Base-by-base conservation (phyloP, 768 basidiomycete genomes). In the Suillus alpinus region DNA sequence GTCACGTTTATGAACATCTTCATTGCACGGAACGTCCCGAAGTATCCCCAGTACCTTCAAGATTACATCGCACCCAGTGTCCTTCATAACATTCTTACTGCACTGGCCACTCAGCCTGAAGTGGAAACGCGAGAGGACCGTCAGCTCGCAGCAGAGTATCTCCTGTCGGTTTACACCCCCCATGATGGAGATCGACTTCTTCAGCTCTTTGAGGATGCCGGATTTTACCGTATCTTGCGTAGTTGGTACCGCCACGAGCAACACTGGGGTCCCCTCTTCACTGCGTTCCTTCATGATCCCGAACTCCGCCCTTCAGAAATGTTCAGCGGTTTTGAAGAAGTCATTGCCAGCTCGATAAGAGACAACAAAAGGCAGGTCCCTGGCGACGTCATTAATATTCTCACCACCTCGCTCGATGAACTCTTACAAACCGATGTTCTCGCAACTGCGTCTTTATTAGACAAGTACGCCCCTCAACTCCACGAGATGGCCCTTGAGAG, bases 1-100 rank as follows among this genome's bases (percentile, higher is more conserved):
- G 76, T 78, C 60, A 94, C 92, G 3, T 92, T 99, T 72, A 81
- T 96, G 55, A 87, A 95, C 69, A 98, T 99, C 62, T 99, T 99
- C 75, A 83, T 98, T 59, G 93, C 97, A 4, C 89, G 95, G 61
- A 99, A 98, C 72, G 86, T 97, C 12, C 94, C 97, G 0, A 98
- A 98, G 76, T 99, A 98, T 75, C 87, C 91, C 1, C 95, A 97
- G 74, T 93, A 88, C 72, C 81, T 94, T 52, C 74, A 83, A 58
- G 59, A 26, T 26, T 26, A 2, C 3, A 26, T 76, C 52, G 37
- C 36, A n/a, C 61, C 61, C 63, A 87, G 83, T 62, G 78, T 83
- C 4, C 79, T 95, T 18, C 89, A 94, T 66, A 80, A 77, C 43
- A 86, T 98, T 66, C 83, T 99, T 53, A 79, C 90, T 60, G 84